Conservation (phyloP, 108 stramenopile species). For the Mayamaea pseudoterrestris region DNA sequence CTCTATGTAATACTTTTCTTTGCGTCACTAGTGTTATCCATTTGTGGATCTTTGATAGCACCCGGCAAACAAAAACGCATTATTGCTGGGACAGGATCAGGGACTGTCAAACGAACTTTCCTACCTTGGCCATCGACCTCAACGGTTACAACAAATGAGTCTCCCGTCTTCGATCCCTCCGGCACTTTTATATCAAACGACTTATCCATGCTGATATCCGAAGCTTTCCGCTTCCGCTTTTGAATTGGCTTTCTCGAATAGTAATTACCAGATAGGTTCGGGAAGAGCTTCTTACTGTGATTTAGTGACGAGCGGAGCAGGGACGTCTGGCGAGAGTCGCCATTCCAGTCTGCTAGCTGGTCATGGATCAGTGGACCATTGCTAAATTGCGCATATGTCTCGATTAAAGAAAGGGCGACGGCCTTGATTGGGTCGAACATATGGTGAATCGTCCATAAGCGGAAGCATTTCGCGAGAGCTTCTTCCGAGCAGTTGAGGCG, state of each 20-base stretch:
- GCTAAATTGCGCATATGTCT: slow-evolving; percentile 27
- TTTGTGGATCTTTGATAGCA: neutral
- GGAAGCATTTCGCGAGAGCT: slow-evolving; percentile 26
- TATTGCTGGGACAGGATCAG: slow-evolving; percentile 17
- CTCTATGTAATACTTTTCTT: no score
- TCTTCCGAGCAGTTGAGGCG: slow-evolving; percentile 45
- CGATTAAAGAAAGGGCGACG: slow-evolving; percentile 39
- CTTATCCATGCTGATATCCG: neutral
- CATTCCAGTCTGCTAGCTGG: slow-evolving; percentile 34
- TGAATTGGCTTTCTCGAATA: slow-evolving; percentile 11
- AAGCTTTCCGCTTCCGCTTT: slow-evolving; percentile 6
- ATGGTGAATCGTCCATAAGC: slow-evolving; percentile 19
- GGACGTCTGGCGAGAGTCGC: slow-evolving; percentile 13
- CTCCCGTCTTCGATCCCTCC: slow-evolving; percentile 21
- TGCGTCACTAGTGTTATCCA: no score
- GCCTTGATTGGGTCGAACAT: slow-evolving; percentile 19
- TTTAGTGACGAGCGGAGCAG: slow-evolving; percentile 20
- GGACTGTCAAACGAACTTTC: slow-evolving; percentile 40
- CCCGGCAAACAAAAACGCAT: slow-evolving; percentile 15
- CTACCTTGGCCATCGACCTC: slow-evolving; percentile 20
- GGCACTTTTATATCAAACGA: slow-evolving; percentile 36
- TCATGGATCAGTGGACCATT: slow-evolving; percentile 12
- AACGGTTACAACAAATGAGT: slow-evolving; percentile 31
- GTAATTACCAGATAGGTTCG: slow-evolving; percentile 15
- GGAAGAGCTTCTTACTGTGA: slow-evolving; percentile 26